Percentiles rank a stretch among this genome's conserved stretches.
phyloP scores from a whole-genome alignment of 495 filamentous ascomycete genomes.

The Podospora appendiculata region DNA sequence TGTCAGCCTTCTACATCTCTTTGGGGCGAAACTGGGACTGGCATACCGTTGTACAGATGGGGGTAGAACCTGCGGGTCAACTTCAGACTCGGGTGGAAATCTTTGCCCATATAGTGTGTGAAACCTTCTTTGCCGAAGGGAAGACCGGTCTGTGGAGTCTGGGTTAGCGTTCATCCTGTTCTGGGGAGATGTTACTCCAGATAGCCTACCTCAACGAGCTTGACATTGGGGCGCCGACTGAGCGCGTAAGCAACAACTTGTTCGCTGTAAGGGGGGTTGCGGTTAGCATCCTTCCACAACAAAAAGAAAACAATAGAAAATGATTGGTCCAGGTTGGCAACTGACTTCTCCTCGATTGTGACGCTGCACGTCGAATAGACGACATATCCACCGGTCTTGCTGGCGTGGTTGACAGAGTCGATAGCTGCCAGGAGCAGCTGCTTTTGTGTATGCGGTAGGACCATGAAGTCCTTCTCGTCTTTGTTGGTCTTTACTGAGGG shows the following conservation, averaged over 20 bases:
- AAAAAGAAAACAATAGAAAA: conserved; percentile 25
- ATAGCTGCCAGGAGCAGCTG: conserved; percentile 90
- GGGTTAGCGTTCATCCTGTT: conserved; percentile 5
- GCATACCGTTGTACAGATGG: conserved; percentile 66
- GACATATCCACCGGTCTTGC: conserved; percentile 82
- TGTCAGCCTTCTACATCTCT: not conserved
- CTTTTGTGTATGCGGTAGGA: conserved; percentile 87
- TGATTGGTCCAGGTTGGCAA: not conserved
- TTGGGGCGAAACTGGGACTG: not conserved
- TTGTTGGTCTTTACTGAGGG: conserved; percentile 95
- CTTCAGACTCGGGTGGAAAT: conserved; percentile 77
- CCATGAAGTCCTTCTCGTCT: conserved; percentile 85
- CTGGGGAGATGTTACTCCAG: not conserved
- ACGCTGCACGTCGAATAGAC: conserved; percentile 80
- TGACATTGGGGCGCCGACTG: conserved; percentile 83
- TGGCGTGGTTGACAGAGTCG: conserved; percentile 65
- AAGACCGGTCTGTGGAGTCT: conserved; percentile 55
- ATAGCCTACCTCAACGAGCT: conserved; percentile 58
- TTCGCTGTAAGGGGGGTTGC: conserved; percentile 81
- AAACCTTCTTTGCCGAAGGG: conserved; percentile 92
- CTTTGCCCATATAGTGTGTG: conserved; percentile 78
- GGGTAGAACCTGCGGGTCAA: conserved; percentile 87
- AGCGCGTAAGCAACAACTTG: conserved; percentile 89
- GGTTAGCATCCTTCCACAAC: conserved; percentile 58
- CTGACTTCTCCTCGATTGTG: conserved; percentile 26